These are phyloP conservation scores for Tylopilus subfusipes DNA, from an alignment of 768 basidiomycete genomes.

Conservation along the genomic window DNA sequence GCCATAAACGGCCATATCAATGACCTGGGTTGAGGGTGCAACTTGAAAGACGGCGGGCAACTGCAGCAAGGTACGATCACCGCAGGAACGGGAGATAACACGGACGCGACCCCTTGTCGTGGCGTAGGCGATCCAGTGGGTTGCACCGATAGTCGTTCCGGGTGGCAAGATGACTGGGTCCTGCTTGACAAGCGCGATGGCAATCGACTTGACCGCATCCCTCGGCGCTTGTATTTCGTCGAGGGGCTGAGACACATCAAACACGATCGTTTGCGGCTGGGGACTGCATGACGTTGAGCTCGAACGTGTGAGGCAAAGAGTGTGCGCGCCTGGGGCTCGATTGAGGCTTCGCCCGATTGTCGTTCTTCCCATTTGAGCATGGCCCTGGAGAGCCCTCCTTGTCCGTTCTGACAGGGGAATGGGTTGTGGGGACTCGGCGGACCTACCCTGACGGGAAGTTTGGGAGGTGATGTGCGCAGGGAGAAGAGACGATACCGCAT, in stretches of 20 bases:
- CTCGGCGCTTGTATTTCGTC: conserved; percentile 72
- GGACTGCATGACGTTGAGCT: conserved; percentile 36
- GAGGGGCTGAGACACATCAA: conserved; percentile 70
- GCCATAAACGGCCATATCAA: conserved; percentile 82
- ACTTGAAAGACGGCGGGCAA: conserved; percentile 64
- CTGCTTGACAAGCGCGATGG: conserved; percentile 84
- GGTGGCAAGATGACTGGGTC: conserved; percentile 73
- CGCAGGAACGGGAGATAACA: not conserved
- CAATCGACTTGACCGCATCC: conserved; percentile 82
- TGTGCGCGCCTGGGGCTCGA: conserved; percentile 54
- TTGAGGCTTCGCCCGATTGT: conserved; percentile 41
- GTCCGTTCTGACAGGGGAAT: conserved; percentile 45
- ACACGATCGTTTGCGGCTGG: conserved; percentile 64
- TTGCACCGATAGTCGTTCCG: conserved; percentile 85
- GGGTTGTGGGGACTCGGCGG: conserved; percentile 49
- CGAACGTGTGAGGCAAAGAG: not conserved
- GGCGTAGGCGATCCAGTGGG: conserved; percentile 90
- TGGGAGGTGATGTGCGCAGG: conserved; percentile 66
- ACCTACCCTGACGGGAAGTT: conserved; percentile 50
- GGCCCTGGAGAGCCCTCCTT: conserved; percentile 72
- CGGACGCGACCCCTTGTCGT: conserved; percentile 91
- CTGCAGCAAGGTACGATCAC: conserved; percentile 72
- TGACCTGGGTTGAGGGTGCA: conserved; percentile 58
- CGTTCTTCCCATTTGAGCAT: conserved; percentile 40
- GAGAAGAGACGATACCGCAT: conserved; percentile 50